These are phyloP conservation scores for Solanum corneliomulleri DNA, from an alignment of 257 asterid genomes.

Conservation along the genomic window DNA sequence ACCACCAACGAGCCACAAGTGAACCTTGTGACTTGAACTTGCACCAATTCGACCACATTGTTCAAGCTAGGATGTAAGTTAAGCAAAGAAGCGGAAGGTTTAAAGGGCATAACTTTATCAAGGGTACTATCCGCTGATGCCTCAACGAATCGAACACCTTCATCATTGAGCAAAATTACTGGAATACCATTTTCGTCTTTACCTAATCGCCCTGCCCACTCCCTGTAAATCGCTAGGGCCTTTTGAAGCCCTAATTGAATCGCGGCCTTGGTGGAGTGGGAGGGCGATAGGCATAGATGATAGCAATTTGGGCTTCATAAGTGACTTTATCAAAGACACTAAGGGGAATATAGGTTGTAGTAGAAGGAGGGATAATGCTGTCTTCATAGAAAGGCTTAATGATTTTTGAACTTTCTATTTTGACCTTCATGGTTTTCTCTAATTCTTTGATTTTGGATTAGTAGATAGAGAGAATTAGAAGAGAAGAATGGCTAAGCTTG, in stretches of 20 bases:
- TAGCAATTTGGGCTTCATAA: slow-evolving; percentile 54
- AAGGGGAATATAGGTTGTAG: slow-evolving; percentile 23
- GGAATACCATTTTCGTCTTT: slow-evolving; percentile 28
- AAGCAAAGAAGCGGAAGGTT: slow-evolving; percentile 39
- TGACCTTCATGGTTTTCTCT: slow-evolving; percentile 36
- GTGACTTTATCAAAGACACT: slow-evolving; percentile 68
- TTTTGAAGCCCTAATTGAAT: slow-evolving; percentile 52
- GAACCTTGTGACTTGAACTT: slow-evolving; percentile 72
- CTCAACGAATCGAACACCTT: slow-evolving; percentile 66
- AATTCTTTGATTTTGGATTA: background rate
- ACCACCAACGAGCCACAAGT: slow-evolving; percentile 72
- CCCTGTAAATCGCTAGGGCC: slow-evolving; percentile 47
- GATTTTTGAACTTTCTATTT: slow-evolving; percentile 43
- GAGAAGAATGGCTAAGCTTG: background rate
- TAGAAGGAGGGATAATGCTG: slow-evolving; percentile 21
- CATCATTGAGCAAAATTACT: slow-evolving; percentile 45
- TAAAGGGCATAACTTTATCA: slow-evolving; percentile 23
- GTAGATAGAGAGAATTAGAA: background rate
- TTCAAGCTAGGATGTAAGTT: slow-evolving; percentile 54
- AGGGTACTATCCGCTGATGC: slow-evolving; percentile 48
- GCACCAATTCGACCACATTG: slow-evolving; percentile 50
- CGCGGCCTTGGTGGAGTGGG: slow-evolving; percentile 46
- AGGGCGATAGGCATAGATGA: slow-evolving; percentile 66
- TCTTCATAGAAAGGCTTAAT: slow-evolving; percentile 53
- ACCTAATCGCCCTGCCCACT: slow-evolving; percentile 76